Evolutionary conservation across 768 basidiomycete species (phyloP), one percentile per base, ranked within the genome.

Genomic region (Psilocybe cyanescens): DNA sequence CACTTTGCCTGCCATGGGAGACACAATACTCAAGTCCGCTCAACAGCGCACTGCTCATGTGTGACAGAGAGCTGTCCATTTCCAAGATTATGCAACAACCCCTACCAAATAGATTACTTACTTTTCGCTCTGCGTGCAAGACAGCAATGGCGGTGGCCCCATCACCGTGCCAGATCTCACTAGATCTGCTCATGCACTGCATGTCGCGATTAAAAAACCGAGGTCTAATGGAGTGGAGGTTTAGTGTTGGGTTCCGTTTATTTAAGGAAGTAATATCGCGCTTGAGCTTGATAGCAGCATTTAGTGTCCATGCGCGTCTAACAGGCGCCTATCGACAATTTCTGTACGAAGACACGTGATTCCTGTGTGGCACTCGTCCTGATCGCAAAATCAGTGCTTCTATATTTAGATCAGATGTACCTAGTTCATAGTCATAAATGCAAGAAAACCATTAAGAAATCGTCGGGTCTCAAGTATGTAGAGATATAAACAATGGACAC

Each of bases 1-100:
- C 76, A 79, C 59, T 63, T 79, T 9, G 72, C 75, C 1, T 75
- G 75, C 46, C 72, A 73, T 3, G 74, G 70, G 8, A 61, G 62
- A 31, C 68, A 78, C 31, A 64, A 77, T 46, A 3, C 55, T 8
- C 24, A 6, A 61, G 64, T 4, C 73, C 75, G 4, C 64, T 75
- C 12, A 63, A 73, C 3, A 74, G 72, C 57, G 62, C 57, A 16
- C 49, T 74, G 28, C 12, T 62, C 4, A 44, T 70, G 37, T 61
- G 65, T 47, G 66, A 70, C 52, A 62, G 68, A 24, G 19, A 48
- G 39, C 52, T 65, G 14, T 37, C 8, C 3, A 17, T 74, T 1
- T 65, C 70, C 0, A 63, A 60, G 19, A 67, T 75, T 24, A 71
- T 75, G 60, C 46, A 66, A 55, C 45, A 49, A 39, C 14, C 51